phyloP scores from a whole-genome alignment of 1,139 yeast genomes.

The Candida sp. region DNA sequence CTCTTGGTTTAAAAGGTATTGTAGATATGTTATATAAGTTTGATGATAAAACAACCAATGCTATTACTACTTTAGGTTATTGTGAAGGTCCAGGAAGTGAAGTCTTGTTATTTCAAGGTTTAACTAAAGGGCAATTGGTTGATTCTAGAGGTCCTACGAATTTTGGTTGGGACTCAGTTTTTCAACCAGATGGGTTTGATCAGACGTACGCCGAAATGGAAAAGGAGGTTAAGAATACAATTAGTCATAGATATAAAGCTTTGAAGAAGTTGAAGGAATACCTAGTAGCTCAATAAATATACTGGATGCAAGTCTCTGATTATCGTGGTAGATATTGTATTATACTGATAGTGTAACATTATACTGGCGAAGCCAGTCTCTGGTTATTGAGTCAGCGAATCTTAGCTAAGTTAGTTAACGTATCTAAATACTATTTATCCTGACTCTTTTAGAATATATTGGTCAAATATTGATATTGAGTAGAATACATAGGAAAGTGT shows the following conservation, averaged over 20 bases:
- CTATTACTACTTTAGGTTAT: conserved; percentile 91
- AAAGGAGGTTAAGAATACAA: conserved; percentile 66
- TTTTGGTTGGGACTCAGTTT: conserved; percentile 96
- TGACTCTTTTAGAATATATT: too few relatives aligned
- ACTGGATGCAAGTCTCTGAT: too few relatives aligned
- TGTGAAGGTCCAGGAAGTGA: conserved; percentile 77
- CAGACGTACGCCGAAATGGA: conserved; percentile 94
- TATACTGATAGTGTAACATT: too few relatives aligned
- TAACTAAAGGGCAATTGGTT: conserved; percentile 79
- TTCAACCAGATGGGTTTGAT: conserved; percentile 69
- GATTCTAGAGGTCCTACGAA: conserved; percentile 69
- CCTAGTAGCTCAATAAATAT: conserved; percentile 26
- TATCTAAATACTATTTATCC: too few relatives aligned
- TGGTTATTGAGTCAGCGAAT: too few relatives aligned
- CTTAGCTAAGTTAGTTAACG: too few relatives aligned
- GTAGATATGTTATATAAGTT: conserved; percentile 76
- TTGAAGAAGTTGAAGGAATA: conserved; percentile 65
- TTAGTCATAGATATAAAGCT: conserved; percentile 87
- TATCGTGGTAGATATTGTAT: too few relatives aligned
- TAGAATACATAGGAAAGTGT: too few relatives aligned
- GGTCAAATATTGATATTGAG: too few relatives aligned
- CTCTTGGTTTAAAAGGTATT: conserved; percentile 70
- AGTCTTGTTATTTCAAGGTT: conserved; percentile 78
- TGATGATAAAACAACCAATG: conserved; percentile 81
- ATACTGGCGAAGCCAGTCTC: too few relatives aligned